These are phyloP conservation scores for Pseudogymnoascus sp. DNA, from an alignment of 2,329 filamentous ascomycete species.

Conservation along the genomic window DNA sequence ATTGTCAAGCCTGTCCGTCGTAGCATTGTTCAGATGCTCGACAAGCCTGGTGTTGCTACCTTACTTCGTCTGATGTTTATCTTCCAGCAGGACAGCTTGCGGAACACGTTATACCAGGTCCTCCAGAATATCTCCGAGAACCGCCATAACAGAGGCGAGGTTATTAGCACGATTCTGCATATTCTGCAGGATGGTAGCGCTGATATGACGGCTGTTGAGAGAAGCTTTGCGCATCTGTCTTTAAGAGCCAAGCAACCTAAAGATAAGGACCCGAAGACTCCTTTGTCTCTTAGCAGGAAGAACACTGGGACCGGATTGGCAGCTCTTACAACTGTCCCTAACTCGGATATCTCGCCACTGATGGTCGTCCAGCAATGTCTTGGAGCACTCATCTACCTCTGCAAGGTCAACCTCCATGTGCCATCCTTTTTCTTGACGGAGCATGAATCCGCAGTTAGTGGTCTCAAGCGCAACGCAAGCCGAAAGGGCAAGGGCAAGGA, in stretches of 20 bases:
- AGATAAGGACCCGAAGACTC: constrained; percentile 61
- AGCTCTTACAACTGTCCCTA: constrained; percentile 45
- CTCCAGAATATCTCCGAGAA: constrained; percentile 92
- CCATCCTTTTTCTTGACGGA: constrained; percentile 90
- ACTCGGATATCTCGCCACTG: constrained; percentile 84
- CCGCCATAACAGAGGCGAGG: constrained; percentile 88
- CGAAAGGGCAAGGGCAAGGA: constrained; percentile 89
- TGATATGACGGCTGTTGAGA: constrained; percentile 87
- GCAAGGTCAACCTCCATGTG: constrained; percentile 73
- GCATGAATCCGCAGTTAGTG: constrained; percentile 68
- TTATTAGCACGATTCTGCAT: constrained; percentile 84
- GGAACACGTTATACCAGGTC: constrained; percentile 76
- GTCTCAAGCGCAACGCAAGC: constrained; percentile 68
- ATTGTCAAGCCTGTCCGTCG: constrained; percentile 61
- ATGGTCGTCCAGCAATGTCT: constrained; percentile 95
- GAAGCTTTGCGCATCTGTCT: constrained; percentile 90
- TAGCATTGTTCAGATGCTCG: constrained; percentile 90
- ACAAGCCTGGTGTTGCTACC: constrained; percentile 94
- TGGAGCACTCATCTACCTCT: constrained; percentile 75
- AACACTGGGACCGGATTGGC: constrained; percentile 51
- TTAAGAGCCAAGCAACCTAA: constrained; percentile 80
- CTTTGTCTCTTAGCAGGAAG: constrained; percentile 70
- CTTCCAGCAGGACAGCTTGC: constrained; percentile 79
- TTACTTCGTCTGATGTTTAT: constrained; percentile 98
- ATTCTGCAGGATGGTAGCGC: constrained; percentile 93